Base-by-base conservation (phyloP, 2,329 filamentous ascomycete species). In the Fonsecaea pedrosoi region DNA sequence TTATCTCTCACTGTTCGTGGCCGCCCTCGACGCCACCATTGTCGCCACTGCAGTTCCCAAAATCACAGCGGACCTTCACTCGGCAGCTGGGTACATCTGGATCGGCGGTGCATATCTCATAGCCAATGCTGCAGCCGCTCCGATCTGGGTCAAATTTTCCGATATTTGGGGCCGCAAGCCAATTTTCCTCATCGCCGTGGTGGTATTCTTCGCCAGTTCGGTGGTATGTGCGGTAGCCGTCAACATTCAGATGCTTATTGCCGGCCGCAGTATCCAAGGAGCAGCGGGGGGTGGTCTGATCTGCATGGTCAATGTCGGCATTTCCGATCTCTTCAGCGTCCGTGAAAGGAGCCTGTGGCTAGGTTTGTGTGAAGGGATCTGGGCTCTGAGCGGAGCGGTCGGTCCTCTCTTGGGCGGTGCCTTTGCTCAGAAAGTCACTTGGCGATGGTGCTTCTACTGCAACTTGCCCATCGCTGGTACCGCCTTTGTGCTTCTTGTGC, bases 41-140 rank as follows among this genome's bases (percentile, higher is more conserved):
- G 73, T 77, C 59, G 71, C 75, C 0, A 77, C 74, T 8, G 75
- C 76, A n/a, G 69, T 77, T 2, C 75, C 75, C 8, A 76, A 72
- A 60, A 76, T 78, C 21, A 67, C 70, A 6, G 66, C 69, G 42
- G 68, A 73, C 78, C 86, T 94, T 68, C 74, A 87, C 54, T 90
- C 90, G 5, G 86, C 86, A 2, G 81, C 85, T 15, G 90, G 90
- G 30, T 94, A 92, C 77, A 87, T 88, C 13, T 94, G 91, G 92
- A 90, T 94, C 67, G 91, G 90, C 0, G 88, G 85, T 34, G 87
- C 90, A 0, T 94, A 90, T 76, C 81, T 92, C 3, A 85, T 94
- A 10, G 89, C 88, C 15, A 87, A 87, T 73, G 88, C 90, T 0
- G 88, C 90, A 0, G 83, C 83, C 1, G 86, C 85, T 0, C 89